Base-by-base conservation (phyloP, 2,329 filamentous ascomycete genomes). In the Epichloe elymi region DNA sequence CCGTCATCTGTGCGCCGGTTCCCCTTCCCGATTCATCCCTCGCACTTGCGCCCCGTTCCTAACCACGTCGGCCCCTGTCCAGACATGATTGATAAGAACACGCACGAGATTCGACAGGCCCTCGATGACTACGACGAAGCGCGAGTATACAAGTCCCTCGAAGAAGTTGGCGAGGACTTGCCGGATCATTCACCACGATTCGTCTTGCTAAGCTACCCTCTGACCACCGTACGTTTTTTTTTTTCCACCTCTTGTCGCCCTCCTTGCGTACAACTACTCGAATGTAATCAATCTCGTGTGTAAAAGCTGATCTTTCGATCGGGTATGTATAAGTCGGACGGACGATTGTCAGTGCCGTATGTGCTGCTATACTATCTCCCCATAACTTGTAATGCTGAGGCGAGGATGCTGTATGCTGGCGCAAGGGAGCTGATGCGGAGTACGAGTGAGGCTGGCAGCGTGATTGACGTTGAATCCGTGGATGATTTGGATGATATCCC, bases 341-440 rank as follows among this genome's bases (percentile, higher is more conserved):
- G 93, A 51, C 83, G 93, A 30, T 68, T 89, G 42, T 86, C 88
- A 5, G 89, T 95, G 3, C 93, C 93, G 10, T 98, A 98, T 66
- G 88, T 96, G 45, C 80, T 97, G 65, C 72, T 98, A 20, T 96
- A 95, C 74, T 97, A 95, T 71, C 81, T 97, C 20, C 93, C 93
- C 7, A 85, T 84, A 48, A 96, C 91, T 46, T 93, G 88, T 71
- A 96, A 95, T 66, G 80, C 78, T 58, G 86, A 90, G 63, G 74
- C 86, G 63, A 82, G 88, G 59, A 97, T 97, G 93, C 73, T 93
- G 64, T 98, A 97, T 66, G 93, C 93, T 33, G 86, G 90, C 39
- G 93, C 93, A 42, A 95, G 96, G 70, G 93, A 98, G 71, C 70
- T 97, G 66, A 89, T 97, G 85, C 82, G 90, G 57, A 95, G 88